Conservation (phyloP, 2,329 filamentous ascomycete genomes). For the Amauroascus niger region DNA sequence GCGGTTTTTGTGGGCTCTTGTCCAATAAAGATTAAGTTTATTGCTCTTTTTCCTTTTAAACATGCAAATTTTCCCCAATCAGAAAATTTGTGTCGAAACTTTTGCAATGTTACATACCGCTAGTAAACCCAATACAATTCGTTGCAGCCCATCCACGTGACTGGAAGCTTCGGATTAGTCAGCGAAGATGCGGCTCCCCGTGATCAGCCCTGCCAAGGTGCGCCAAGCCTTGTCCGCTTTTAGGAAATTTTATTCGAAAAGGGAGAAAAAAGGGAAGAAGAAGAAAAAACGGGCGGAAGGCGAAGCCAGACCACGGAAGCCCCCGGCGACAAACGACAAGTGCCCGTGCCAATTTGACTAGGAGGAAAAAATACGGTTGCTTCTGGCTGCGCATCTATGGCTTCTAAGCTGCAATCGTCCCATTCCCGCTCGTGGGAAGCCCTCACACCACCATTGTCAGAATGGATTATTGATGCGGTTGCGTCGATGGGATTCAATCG, state of each 20-base stretch:
- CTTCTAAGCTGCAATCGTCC: constrained; percentile 37
- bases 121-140: not conserved
- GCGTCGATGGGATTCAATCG: constrained; percentile 73
- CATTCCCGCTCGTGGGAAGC: constrained; percentile 55
- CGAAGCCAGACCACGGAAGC: no score
- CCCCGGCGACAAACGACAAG: not conserved
- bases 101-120: not conserved
- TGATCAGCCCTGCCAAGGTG: constrained; percentile 9
- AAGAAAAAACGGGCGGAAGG: no score
- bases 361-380: not conserved
- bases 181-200: not conserved
- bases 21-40: not conserved
- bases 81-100: not conserved
- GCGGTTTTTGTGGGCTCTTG: no score
- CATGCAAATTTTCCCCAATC: not conserved
- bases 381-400: constrained; percentile 21
- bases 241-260: not conserved
- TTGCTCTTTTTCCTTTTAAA: not conserved
- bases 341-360: not conserved
- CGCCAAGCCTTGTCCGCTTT: not conserved
- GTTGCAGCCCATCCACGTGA: no score
- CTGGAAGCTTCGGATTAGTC: not conserved
- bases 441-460: constrained; percentile 58
- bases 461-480: constrained; percentile 81
- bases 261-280: not conserved